Evolutionary conservation across 192 early-diverging fungal genomes (phyloP).

Genomic region (Funneliformis mosseae): DNA sequence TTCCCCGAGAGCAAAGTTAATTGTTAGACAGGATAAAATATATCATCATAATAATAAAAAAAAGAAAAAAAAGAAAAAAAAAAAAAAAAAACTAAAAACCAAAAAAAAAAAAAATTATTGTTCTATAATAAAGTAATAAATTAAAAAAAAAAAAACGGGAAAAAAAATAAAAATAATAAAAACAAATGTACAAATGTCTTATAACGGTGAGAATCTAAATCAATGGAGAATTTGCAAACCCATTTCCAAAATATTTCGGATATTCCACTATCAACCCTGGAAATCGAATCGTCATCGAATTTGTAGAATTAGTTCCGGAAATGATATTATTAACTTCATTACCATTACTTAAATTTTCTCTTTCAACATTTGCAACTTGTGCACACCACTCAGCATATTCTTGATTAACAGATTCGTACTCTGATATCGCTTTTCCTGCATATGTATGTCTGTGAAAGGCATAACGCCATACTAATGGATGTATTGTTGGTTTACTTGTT

Average conservation of each 20-base stretch:
- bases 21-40: not conserved
- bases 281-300: not conserved
- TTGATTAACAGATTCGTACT: slow-evolving; percentile 25
- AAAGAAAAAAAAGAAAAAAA: not conserved
- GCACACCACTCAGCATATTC: slow-evolving; percentile 28
- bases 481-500: not conserved
- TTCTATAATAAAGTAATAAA: not conserved
- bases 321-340: not conserved
- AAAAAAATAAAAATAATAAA: not conserved
- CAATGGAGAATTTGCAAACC: not conserved
- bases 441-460: slow-evolving; percentile 14
- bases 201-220: not conserved
- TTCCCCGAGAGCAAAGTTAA: not conserved
- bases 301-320: not conserved
- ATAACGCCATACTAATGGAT: not conserved
- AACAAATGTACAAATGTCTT: not conserved
- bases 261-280: not conserved
- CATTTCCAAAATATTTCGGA: not conserved
- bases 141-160: not conserved
- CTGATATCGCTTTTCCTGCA: slow-evolving; percentile 15
- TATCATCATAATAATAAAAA: not conserved
- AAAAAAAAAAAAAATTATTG: not conserved
- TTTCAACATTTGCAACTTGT: slow-evolving; percentile 1
- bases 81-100: not conserved
- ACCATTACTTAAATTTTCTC: not conserved